Evolutionary conservation across 371 early-diverging fungal species (phyloP), one percentile per base, ranked within the genome.

Genomic region (Mucor velutinosus): DNA sequence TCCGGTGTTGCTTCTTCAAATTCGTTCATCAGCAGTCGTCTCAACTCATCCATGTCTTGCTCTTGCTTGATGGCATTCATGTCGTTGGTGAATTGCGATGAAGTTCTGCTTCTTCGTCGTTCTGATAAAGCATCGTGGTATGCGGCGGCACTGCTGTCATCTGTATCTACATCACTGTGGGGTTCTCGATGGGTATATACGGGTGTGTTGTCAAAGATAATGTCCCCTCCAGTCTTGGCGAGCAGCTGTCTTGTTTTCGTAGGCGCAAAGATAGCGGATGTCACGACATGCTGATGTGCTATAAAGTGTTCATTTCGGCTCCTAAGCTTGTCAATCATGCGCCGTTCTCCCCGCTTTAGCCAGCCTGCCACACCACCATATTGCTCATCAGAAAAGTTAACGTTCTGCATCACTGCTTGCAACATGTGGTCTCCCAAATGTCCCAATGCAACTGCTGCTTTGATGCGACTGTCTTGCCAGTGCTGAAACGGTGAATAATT

Each of bases 241-340:
- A 91, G 69, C 25, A 80, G 69, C 64, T 82, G 82, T 69, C 87
- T 77, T 29, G 90, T 89, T 30, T 76, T 79, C 10, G 82, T 76
- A 0, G 90, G 89, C 8, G 86, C 90, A 79, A 91, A 89, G 21
- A 85, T 74, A 0, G 90, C 86, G 15, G 78, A 71, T 4, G 90
- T 88, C 3, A 87, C 86, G 6, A 80, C 76, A 14, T 78, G 74
- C 32, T 78, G 75, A 66, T 89, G 88, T 0, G 87, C 83, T 17
- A 71, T 69, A 66, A 84, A 85, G 33, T 77, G 66, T 53, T 81
- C 73, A 37, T 79, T 62, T 60, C 76, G 41, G 21, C 69, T 67
- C 43, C 81, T 68, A 11, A 76, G 35, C 63, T 75, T 76, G 45
- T 79, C 76, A 45, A 70, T 65, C 57, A 72, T 60, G 17, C 64